Evolutionary conservation across 306 rosid species (phyloP).

Genomic region (Rosa multiflora): DNA sequence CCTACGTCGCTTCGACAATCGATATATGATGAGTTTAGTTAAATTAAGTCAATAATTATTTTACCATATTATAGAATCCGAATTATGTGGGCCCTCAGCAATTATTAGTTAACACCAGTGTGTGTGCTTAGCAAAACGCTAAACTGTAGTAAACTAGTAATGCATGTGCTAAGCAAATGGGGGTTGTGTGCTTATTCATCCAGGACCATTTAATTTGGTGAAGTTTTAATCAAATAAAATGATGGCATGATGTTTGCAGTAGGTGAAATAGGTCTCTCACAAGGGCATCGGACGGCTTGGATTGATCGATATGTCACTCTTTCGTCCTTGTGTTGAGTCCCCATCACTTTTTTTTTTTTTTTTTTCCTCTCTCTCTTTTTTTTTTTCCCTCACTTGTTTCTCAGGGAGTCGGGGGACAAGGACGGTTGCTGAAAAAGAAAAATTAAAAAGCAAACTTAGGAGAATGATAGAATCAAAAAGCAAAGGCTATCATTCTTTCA

Average conservation of each 20-base stretch:
- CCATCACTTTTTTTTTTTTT: conserved; percentile 21
- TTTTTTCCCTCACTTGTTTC: conserved; percentile 9
- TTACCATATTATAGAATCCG: not conserved
- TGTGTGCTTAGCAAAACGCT: conserved; percentile 33
- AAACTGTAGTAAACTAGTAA: conserved; percentile 14
- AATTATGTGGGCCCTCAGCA: not conserved
- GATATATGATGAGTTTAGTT: no score
- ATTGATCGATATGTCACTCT: conserved; percentile 25
- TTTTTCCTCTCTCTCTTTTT: not conserved
- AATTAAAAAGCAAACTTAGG: conserved; percentile 19
- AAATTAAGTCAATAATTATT: no score
- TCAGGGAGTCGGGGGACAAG: conserved; percentile 21
- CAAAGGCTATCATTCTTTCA: conserved; percentile 31
- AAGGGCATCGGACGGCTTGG: conserved; percentile 36
- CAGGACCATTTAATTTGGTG: conserved; percentile 46
- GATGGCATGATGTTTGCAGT: conserved; percentile 29
- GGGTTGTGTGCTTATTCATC: conserved; percentile 17
- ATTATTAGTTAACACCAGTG: not conserved
- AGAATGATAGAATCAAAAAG: conserved; percentile 29
- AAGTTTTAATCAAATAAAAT: conserved; percentile 17
- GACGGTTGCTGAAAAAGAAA: conserved; percentile 36
- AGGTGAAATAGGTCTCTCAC: conserved; percentile 50
- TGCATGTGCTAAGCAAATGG: conserved; percentile 52
- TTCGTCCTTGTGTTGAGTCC: conserved; percentile 40
- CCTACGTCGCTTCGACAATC: not conserved